Evolutionary conservation across 2,329 filamentous ascomycete genomes (phyloP).

Genomic region (Diaporthe australafricana): DNA sequence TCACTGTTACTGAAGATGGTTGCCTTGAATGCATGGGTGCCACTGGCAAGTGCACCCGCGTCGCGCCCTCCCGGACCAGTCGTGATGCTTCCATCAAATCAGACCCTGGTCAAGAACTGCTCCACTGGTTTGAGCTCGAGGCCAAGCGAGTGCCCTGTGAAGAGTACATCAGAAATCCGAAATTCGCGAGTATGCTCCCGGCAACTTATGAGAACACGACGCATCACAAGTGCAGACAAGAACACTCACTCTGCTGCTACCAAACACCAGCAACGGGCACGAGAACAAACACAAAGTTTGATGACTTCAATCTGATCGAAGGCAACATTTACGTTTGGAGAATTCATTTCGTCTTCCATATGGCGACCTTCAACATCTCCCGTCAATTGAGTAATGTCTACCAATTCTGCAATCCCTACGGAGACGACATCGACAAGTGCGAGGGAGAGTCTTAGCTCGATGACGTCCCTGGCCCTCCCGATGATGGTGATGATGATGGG

Average conservation of each 20-base stretch:
- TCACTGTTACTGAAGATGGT: constrained; percentile 22
- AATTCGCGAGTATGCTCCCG: constrained; percentile 9
- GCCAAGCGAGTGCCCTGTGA: constrained; percentile 18
- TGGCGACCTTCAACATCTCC: neutral
- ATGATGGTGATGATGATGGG: neutral
- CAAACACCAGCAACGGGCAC: neutral
- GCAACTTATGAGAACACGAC: constrained; percentile 7
- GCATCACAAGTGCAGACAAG: constrained; percentile 17
- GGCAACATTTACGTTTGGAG: constrained; percentile 20
- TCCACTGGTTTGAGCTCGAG: neutral
- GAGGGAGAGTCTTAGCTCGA: neutral
- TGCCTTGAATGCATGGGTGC: constrained; percentile 28
- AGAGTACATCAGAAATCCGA: neutral
- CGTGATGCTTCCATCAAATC: neutral
- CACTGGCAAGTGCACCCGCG: neutral
- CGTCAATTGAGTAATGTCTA: neutral
- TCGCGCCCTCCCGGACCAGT: neutral
- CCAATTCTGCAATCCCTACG: constrained; percentile 6
- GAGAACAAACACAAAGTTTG: neutral
- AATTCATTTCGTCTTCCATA: constrained; percentile 12
- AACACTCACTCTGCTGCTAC: constrained; percentile 32
- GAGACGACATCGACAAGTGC: neutral
- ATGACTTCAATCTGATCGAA: constrained; percentile 26
- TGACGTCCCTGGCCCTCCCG: neutral
- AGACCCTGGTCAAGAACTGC: neutral